A percentile compares a stretch with the other conserved stretches of the same genome.
phyloP scores from a whole-genome alignment of 768 basidiomycete genomes.

The Hygrocybe punicea region DNA sequence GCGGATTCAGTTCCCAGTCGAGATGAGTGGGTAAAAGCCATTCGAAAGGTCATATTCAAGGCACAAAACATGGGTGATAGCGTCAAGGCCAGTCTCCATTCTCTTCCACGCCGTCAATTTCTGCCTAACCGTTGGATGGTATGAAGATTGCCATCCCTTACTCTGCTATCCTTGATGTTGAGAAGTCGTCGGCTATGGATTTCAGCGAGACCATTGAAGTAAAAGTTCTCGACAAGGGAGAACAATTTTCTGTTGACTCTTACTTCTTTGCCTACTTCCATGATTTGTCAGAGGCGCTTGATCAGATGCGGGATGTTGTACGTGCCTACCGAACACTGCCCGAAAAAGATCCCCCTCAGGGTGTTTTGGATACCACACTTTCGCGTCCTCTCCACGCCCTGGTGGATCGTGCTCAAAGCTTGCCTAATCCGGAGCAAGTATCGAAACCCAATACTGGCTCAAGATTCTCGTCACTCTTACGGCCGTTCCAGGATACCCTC shows the following conservation, averaged over 20 bases:
- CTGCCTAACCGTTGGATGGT: conserved; percentile 1
- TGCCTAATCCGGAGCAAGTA: conserved; percentile 31
- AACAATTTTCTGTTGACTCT: conserved; percentile 75
- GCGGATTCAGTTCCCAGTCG: conserved; percentile 81
- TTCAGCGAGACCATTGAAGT: conserved; percentile 96
- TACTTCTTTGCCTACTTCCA: conserved; percentile 96
- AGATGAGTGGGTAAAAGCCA: conserved; percentile 94
- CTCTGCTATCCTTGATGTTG: conserved; percentile 82
- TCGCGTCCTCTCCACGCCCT: conserved; percentile 33
- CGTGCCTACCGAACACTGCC: conserved; percentile 48
- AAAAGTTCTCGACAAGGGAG: conserved; percentile 82
- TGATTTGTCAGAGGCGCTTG: conserved; percentile 70
- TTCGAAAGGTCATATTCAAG: conserved; percentile 92
- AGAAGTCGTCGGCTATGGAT: conserved; percentile 84
- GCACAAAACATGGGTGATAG: conserved; percentile 94
- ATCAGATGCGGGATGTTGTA: conserved; percentile 77
- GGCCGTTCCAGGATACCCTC: conserved; percentile 60
- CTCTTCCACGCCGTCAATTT: neutral
- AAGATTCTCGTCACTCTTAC: conserved; percentile 60
- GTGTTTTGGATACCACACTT: conserved; percentile 60
- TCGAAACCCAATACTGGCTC: conserved; percentile 47
- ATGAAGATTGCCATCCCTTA: conserved; percentile 90
- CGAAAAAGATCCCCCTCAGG: conserved; percentile 33
- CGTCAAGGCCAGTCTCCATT: conserved; percentile 63
- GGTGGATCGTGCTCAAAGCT: conserved; percentile 41